Base-by-base conservation (phyloP, 2,329 filamentous ascomycete genomes). In the Nemania serpens region DNA sequence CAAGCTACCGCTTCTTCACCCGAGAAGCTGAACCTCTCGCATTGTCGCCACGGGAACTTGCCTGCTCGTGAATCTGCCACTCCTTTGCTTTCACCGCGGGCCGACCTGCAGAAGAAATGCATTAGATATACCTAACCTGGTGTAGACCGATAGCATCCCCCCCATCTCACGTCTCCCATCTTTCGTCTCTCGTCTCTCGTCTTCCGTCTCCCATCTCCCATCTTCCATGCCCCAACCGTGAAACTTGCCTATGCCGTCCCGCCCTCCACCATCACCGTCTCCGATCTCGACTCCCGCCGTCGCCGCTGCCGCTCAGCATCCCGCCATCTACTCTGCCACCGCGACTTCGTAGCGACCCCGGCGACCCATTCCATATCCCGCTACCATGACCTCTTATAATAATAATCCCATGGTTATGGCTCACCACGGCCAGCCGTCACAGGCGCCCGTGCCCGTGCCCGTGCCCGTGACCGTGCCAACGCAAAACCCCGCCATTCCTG, bases 401-500 rank as follows among this genome's bases (percentile, higher is more conserved):
- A 67, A 69, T 22, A 67, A 70, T 54, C 66, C 69, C 33, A 55
- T 69, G 48, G 66, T 69, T 52, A 67, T 71, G 67, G 65, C 70
- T 69, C 80, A 78, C 67, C 75, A 72, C 57, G 76, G 75, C 63
- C 59, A 59, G 63, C 76, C 72, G 78, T 76, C 62, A 75, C 77
- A 55, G 29, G 17, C 58, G 64, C 69, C 77, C 36, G 75, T 78
- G 63, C 69, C 74, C 46, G 71, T 61, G 50, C 72, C 25, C 7
- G 3, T 29, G 25, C 25, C 25, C 25, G 29, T 61, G 65, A 69
- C 77, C 36, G 75, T 78, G 63, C 69, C 74, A 48, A 71, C 60
- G 50, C 72, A 70, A 42, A 66, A 57, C 51, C 69, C 69, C 10
- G 61, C 78, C 45, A 82, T 82, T 55, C 87, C 91, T n/a, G 85